These are phyloP conservation scores for Suhomyces coccinellae DNA, from an alignment of 1,139 yeast genomes.

Conservation along the genomic window DNA sequence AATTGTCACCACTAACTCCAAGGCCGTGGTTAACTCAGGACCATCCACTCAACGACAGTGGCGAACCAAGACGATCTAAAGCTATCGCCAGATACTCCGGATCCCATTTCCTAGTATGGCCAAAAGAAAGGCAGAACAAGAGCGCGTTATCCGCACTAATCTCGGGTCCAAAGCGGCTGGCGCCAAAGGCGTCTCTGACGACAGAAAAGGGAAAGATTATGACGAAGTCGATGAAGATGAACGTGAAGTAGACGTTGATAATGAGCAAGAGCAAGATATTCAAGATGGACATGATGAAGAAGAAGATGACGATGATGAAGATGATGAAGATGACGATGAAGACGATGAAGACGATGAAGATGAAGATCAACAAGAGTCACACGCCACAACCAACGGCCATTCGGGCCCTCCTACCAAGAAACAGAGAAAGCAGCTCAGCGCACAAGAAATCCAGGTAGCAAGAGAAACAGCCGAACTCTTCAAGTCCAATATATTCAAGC, in stretches of 20 bases:
- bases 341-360: conserved; percentile 16
- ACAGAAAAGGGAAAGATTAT: no score
- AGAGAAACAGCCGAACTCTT: conserved; percentile 92
- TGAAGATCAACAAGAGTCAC: conserved; percentile 15
- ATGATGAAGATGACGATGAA: conserved; percentile 16
- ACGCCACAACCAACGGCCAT: conserved; percentile 13
- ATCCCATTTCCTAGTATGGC: conserved; percentile 22
- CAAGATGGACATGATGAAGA: conserved; percentile 5
- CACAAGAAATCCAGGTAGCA: conserved; percentile 88
- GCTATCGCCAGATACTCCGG: background rate
- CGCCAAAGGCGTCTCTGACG: background rate
- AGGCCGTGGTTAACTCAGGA: conserved; percentile 2
- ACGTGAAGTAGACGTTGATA: background rate
- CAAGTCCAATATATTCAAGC: conserved; percentile 90
- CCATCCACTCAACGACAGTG: conserved; percentile 6
- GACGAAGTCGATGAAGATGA: background rate
- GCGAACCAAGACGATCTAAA: conserved; percentile 1
- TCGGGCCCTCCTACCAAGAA: conserved; percentile 30
- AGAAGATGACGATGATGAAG: conserved; percentile 17
- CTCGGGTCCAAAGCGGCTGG: background rate
- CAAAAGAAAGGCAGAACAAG: conserved; percentile 31
- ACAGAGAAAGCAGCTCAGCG: conserved; percentile 50
- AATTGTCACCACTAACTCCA: conserved; percentile 6
- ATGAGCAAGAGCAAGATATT: background rate
- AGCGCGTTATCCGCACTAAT: background rate